These are phyloP conservation scores for Populus nigra DNA, from an alignment of 345 rosid genomes.

Conservation along the genomic window DNA sequence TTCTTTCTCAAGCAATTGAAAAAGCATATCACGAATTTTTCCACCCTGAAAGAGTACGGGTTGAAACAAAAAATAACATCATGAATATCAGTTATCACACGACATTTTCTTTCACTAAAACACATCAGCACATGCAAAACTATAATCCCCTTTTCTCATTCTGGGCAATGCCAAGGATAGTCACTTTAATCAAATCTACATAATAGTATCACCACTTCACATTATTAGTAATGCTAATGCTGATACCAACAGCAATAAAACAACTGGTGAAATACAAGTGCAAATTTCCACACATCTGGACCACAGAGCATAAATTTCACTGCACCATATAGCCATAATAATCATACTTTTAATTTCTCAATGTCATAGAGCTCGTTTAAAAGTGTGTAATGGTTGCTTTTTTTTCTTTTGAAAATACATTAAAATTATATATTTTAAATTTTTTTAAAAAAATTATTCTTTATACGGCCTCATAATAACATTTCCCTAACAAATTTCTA, in stretches of 20 bases:
- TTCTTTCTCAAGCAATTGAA: constrained; percentile 80
- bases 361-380: background rate
- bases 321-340: background rate
- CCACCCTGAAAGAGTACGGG: constrained; percentile 58
- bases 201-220: background rate
- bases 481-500: background rate
- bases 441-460: too few species aligned
- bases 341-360: background rate
- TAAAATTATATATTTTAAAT: too few species aligned
- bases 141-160: background rate
- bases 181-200: background rate
- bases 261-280: background rate
- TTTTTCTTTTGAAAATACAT: too few species aligned
- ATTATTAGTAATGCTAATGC: background rate
- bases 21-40: constrained; percentile 84
- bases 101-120: background rate
- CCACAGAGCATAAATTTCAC: background rate
- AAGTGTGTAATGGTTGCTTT: too few species aligned
- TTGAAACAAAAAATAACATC: constrained; percentile 11
- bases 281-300: too few species aligned
- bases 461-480: too few species aligned
- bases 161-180: background rate
- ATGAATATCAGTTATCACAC: background rate
- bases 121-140: background rate
- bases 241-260: background rate